These are phyloP conservation scores for Geotrichum klebahnii DNA, from an alignment of 1,139 yeast genomes.

Conservation along the genomic window DNA sequence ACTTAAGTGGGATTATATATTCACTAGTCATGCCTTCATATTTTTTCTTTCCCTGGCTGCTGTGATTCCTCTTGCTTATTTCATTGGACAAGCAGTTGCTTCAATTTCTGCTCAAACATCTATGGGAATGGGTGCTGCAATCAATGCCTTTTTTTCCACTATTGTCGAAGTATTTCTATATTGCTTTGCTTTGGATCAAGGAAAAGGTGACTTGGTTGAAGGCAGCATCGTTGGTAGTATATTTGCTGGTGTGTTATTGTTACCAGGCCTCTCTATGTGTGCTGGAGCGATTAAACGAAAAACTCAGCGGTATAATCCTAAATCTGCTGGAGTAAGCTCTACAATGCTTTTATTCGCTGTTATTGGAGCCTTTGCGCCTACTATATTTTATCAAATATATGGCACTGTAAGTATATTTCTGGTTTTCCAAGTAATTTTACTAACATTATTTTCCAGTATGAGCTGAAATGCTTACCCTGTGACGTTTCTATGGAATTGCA, in stretches of 20 bases:
- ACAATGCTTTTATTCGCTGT: slow-evolving; percentile 91
- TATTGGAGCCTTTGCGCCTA: slow-evolving; percentile 90
- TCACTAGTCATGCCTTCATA: slow-evolving; percentile 57
- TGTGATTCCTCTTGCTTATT: slow-evolving; percentile 89
- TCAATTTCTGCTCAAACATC: slow-evolving; percentile 97
- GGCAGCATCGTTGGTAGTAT: slow-evolving; percentile 97
- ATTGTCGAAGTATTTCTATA: slow-evolving; percentile 89
- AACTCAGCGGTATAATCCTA: slow-evolving; percentile 92
- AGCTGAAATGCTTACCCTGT: slow-evolving; percentile 62
- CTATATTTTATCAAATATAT: slow-evolving; percentile 81
- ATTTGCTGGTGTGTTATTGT: slow-evolving; percentile 80
- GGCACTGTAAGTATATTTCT: no score
- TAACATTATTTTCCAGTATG: slow-evolving; percentile 44
- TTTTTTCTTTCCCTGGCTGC: slow-evolving; percentile 77
- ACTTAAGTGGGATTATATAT: slow-evolving; percentile 46
- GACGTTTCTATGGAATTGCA: slow-evolving; percentile 23
- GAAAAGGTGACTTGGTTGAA: slow-evolving; percentile 86
- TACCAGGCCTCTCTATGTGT: slow-evolving; percentile 96
- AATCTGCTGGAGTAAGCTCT: slow-evolving; percentile 94
- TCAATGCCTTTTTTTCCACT: slow-evolving; percentile 95
- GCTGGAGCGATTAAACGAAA: slow-evolving; percentile 89
- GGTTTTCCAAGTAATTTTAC: no score
- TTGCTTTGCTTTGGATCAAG: slow-evolving; percentile 82
- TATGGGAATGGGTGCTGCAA: slow-evolving; percentile 99
- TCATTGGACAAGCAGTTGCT: slow-evolving; percentile 98